A percentile compares a stretch with the other conserved stretches of the same genome.
These are phyloP conservation scores for Triticum urartu DNA, from an alignment of 176 grass and related monocot species.

Conservation along the genomic window DNA sequence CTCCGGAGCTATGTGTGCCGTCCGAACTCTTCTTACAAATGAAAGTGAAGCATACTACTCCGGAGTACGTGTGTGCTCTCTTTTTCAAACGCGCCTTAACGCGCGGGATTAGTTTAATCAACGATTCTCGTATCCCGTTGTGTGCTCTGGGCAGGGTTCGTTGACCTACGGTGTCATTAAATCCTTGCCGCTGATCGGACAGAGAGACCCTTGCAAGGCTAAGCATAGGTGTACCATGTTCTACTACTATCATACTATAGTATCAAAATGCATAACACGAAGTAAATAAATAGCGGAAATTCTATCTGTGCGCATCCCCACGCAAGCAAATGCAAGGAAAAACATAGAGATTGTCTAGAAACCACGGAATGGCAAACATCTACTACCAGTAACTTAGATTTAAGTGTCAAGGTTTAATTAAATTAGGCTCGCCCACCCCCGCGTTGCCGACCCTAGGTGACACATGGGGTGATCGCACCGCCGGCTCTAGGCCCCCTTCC, in stretches of 20 bases:
- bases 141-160: background rate
- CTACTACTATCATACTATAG: too few relatives aligned
- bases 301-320: too few relatives aligned
- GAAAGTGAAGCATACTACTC: background rate
- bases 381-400: too few relatives aligned
- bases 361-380: too few relatives aligned
- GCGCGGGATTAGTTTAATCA: slow-evolving; percentile 18
- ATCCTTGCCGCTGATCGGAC: background rate
- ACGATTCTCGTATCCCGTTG: background rate
- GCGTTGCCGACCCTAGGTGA: too few relatives aligned
- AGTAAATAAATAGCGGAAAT: background rate
- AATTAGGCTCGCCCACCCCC: too few relatives aligned
- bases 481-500: too few relatives aligned
- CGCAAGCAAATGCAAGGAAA: too few relatives aligned
- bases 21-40: background rate
- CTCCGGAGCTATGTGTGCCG: background rate
- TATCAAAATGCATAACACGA: background rate
- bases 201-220: background rate
- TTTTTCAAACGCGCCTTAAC: background rate
- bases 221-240: background rate
- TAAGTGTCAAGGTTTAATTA: too few relatives aligned
- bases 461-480: too few relatives aligned
- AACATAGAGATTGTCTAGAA: too few relatives aligned
- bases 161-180: slow-evolving; percentile 37
- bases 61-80: background rate